A percentile compares a stretch with the other conserved stretches of the same genome.
Conservation (phyloP, 495 filamentous ascomycete genomes). For the Copromyces sp. region DNA sequence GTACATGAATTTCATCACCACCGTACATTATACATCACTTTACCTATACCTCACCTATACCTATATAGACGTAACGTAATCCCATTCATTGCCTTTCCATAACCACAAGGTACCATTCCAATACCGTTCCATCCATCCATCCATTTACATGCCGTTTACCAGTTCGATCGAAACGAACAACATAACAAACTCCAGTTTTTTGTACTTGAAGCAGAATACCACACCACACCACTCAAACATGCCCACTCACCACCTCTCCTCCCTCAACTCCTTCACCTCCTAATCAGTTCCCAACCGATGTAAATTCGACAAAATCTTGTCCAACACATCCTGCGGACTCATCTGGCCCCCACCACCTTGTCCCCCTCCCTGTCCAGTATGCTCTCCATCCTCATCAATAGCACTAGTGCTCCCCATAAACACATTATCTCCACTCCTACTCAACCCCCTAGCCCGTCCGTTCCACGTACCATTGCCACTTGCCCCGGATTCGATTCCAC, state of each 20-base stretch:
- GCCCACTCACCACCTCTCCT: neutral
- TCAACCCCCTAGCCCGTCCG: neutral
- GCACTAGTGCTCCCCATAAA: neutral
- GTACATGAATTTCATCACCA: neutral
- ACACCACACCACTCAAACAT: neutral
- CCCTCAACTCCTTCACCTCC: neutral
- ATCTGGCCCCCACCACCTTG: neutral
- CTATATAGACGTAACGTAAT: neutral
- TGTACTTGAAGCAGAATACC: neutral
- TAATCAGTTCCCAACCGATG: neutral
- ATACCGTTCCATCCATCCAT: neutral
- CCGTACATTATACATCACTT: neutral
- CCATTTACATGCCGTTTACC: neutral
- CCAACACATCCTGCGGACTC: neutral
- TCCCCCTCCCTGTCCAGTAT: neutral
- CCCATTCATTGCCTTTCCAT: neutral
- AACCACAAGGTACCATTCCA: neutral
- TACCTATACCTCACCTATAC: neutral
- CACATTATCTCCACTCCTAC: neutral
- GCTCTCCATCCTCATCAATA: neutral
- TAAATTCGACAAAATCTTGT: neutral
- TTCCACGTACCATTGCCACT: neutral
- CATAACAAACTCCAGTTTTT: neutral
- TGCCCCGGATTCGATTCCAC: neutral
- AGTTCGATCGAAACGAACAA: neutral